Evolutionary conservation across 1,284 basidiomycete genomes (phyloP).

Genomic region (Porogramme epimiltina): DNA sequence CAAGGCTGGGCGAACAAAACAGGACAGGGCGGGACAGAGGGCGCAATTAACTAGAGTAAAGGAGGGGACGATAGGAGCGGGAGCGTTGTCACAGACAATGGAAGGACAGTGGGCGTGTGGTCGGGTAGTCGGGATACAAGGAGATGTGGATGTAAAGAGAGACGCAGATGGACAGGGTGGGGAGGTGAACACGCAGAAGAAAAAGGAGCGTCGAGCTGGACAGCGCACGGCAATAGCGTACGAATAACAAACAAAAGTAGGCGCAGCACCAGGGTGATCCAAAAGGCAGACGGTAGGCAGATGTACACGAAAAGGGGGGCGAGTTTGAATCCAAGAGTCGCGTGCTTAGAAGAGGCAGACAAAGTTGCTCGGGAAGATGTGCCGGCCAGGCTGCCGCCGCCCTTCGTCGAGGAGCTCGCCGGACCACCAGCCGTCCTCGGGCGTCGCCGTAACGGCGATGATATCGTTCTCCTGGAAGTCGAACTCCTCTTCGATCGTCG

Average conservation of each 20-base stretch:
- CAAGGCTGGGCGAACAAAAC: not conserved
- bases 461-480: conserved; percentile 92
- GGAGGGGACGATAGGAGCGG: no score
- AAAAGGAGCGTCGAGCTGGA: not conserved
- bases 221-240: not conserved
- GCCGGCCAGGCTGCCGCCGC: conserved; percentile 74
- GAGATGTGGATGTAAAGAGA: no score
- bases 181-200: not conserved
- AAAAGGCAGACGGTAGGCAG: not conserved
- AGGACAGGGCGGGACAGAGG: not conserved
- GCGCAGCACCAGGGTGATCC: not conserved
- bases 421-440: conserved; percentile 95
- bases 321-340: not conserved
- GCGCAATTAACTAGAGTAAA: not conserved
- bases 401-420: conserved; percentile 85
- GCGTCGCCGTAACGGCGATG: conserved; percentile 89
- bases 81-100: no score
- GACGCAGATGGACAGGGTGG: not conserved
- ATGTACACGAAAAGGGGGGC: not conserved
- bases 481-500: conserved; percentile 87
- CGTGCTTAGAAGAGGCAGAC: conserved; percentile 63
- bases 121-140: no score
- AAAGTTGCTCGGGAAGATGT: conserved; percentile 94
- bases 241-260: not conserved
- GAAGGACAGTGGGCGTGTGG: no score